These are phyloP conservation scores for Diospyros kaki DNA, from an alignment of 148 eudicot species.

Conservation along the genomic window DNA sequence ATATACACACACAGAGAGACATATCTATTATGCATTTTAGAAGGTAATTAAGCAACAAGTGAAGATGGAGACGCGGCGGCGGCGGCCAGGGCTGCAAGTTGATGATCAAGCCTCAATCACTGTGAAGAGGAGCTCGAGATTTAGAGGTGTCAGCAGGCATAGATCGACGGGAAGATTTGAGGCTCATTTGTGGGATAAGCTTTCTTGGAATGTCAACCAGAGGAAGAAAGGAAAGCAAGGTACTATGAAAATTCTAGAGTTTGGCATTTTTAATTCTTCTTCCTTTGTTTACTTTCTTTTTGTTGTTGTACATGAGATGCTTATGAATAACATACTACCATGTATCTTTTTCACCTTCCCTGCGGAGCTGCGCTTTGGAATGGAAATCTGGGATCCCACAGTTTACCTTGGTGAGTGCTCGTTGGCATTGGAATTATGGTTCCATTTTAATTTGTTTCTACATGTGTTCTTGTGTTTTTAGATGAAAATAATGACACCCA, in stretches of 20 bases:
- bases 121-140: slow-evolving; percentile 49
- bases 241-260: neutral
- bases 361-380: slow-evolving; percentile 4
- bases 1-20: neutral
- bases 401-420: slow-evolving; percentile 47
- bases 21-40: neutral
- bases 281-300: too few species aligned
- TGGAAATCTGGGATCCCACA: slow-evolving; percentile 13
- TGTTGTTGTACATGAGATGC: too few species aligned
- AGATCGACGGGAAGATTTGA: slow-evolving; percentile 47
- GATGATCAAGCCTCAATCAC: slow-evolving; percentile 25
- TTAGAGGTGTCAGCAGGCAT: slow-evolving; percentile 50
- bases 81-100: slow-evolving; percentile 1
- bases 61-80: neutral
- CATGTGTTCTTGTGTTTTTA: neutral
- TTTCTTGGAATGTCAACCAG: slow-evolving; percentile 50
- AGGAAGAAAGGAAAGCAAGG: slow-evolving; percentile 62
- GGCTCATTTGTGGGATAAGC: slow-evolving; percentile 53
- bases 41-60: slow-evolving; percentile 5
- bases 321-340: neutral
- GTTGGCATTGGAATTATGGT: neutral
- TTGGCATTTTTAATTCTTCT: too few species aligned
- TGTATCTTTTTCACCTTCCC: neutral
- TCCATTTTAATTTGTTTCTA: neutral
- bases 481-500: neutral